A percentile compares a stretch with the other conserved stretches of the same genome.
phyloP scores from a whole-genome alignment of 1,284 basidiomycete species.

The Pseudozyma tsukubaensis region DNA sequence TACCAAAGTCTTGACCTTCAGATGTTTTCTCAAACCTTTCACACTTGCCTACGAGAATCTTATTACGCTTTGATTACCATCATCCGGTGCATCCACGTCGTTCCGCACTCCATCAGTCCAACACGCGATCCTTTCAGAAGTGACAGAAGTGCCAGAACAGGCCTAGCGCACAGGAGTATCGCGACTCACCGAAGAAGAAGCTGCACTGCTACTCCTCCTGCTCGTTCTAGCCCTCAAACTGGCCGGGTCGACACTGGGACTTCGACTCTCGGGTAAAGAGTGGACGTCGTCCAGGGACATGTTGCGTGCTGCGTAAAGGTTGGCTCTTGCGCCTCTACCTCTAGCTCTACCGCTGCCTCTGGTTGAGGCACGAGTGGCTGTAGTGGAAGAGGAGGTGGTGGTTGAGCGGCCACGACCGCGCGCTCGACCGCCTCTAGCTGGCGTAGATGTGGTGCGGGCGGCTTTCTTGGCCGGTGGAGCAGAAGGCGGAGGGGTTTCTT shows the following conservation, averaged over 20 bases:
- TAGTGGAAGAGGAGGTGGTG: not conserved
- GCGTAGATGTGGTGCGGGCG: conserved; percentile 1
- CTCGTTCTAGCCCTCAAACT: conserved; percentile 16
- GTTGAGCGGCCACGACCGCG: not conserved
- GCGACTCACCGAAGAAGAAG: conserved; percentile 8
- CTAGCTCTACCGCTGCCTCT: conserved; percentile 6
- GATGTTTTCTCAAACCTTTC: no score
- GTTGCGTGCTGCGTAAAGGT: conserved; percentile 40
- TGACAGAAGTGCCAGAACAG: no score
- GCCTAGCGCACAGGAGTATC: not conserved
- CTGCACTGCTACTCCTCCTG: conserved; percentile 12
- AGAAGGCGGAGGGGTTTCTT: not conserved
- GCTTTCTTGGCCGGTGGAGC: conserved; percentile 5
- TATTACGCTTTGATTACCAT: no score
- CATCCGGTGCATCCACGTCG: no score
- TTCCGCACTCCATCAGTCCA: no score
- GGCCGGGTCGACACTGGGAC: conserved; percentile 35
- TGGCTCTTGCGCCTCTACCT: conserved; percentile 14
- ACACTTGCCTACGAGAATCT: no score
- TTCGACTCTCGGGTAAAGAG: conserved; percentile 24
- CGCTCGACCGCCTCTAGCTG: not conserved
- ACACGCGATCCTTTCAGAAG: not conserved
- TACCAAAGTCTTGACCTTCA: no score
- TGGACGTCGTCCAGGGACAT: conserved; percentile 48
- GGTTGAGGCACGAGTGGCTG: not conserved